These are phyloP conservation scores for Fusarium circinatum DNA, from an alignment of 2,329 filamentous ascomycete species.

Conservation along the genomic window DNA sequence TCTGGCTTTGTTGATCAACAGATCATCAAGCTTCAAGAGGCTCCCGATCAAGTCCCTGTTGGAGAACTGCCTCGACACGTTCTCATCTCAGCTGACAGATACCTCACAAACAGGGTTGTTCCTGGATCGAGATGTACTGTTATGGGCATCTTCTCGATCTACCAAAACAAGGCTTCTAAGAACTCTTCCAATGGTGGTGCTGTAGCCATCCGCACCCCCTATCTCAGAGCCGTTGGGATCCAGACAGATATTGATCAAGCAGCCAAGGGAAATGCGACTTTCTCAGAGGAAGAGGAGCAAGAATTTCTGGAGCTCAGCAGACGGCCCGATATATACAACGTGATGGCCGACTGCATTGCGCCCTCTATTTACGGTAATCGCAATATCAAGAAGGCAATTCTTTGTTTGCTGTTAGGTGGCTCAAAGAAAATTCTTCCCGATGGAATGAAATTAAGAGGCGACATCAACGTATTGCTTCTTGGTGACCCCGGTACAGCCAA, in stretches of 20 bases:
- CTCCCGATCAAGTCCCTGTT: constrained; percentile 95
- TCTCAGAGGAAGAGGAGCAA: constrained; percentile 96
- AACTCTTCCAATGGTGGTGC: constrained; percentile 78
- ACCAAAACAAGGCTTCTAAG: constrained; percentile 89
- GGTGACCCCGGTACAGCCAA: constrained; percentile 99
- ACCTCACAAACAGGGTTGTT: constrained; percentile 94
- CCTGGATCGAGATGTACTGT: constrained; percentile 94
- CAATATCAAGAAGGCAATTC: constrained; percentile 97
- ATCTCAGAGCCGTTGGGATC: constrained; percentile 91
- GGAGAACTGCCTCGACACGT: constrained; percentile 96
- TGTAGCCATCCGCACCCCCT: constrained; percentile 94
- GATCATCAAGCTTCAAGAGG: constrained; percentile 97
- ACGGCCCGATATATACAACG: constrained; percentile 88
- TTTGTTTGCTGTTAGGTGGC: constrained; percentile 91
- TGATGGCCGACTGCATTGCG: constrained; percentile 91
- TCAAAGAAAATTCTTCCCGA: constrained; percentile 98
- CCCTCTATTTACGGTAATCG: constrained; percentile 96
- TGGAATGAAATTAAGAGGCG: constrained; percentile 96
- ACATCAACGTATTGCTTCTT: constrained; percentile 96
- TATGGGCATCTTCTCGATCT: constrained; percentile 98
- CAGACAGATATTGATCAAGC: constrained; percentile 91
- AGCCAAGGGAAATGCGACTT: constrained; percentile 83
- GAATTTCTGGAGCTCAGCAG: constrained; percentile 93
- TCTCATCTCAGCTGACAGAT: constrained; percentile 94
- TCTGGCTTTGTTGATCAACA: constrained; percentile 97